These are phyloP conservation scores for Colletotrichum gigasporum DNA, from an alignment of 2,329 filamentous ascomycete genomes.

Conservation along the genomic window DNA sequence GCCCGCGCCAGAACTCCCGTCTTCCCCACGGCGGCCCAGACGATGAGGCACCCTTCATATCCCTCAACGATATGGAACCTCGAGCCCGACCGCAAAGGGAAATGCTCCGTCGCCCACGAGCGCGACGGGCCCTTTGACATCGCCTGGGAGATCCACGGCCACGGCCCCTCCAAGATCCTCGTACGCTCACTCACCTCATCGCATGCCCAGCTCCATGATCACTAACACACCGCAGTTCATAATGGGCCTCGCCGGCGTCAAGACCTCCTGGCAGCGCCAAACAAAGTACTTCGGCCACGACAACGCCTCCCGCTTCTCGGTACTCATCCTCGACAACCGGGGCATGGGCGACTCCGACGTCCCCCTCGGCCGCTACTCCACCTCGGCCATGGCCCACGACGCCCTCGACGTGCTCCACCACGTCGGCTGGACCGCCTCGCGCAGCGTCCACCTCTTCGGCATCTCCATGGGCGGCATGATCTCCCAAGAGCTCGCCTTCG, in stretches of 20 bases:
- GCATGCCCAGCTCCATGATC: constrained; percentile 9
- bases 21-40: constrained; percentile 63
- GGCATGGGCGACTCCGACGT: constrained; percentile 85
- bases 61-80: constrained; percentile 74
- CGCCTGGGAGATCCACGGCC: constrained; percentile 82
- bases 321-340: constrained; percentile 83
- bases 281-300: constrained; percentile 84
- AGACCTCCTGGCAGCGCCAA: constrained; percentile 82
- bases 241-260: constrained; percentile 79
- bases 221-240: constrained; percentile 66
- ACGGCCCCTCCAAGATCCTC: constrained; percentile 75
- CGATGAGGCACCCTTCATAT: constrained; percentile 73
- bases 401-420: constrained; percentile 74
- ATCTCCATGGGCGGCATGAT: constrained; percentile 94
- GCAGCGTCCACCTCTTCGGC: constrained; percentile 73
- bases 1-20: neutral
- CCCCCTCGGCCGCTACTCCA: constrained; percentile 81
- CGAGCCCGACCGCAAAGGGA: constrained; percentile 70
- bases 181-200: constrained; percentile 52
- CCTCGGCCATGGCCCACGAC: constrained; percentile 86
- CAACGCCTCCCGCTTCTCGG: constrained; percentile 72
- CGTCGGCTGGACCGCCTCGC: constrained; percentile 70
- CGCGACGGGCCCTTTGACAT: constrained; percentile 81
- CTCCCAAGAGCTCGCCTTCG: constrained; percentile 77
- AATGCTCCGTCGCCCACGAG: constrained; percentile 70